phyloP scores from a whole-genome alignment of 1,284 basidiomycete genomes.

The Ganoderma lucidum region DNA sequence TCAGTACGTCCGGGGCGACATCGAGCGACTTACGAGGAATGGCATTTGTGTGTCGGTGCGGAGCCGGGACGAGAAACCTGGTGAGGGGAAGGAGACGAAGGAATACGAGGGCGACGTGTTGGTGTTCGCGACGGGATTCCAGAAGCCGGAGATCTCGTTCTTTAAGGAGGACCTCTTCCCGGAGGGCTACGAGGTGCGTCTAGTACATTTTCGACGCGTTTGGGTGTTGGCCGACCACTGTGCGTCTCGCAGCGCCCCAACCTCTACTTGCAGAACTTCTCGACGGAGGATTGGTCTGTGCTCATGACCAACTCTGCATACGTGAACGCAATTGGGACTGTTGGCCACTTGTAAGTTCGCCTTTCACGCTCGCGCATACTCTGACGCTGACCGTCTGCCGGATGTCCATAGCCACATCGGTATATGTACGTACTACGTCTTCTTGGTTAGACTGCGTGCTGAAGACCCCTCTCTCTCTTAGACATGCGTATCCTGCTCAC shows the following conservation, averaged over 20 bases:
- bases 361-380: not conserved
- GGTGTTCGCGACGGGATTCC: constrained; percentile 69
- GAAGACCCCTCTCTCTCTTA: constrained; percentile 24
- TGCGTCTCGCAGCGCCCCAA: constrained; percentile 52
- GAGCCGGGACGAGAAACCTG: constrained; percentile 40
- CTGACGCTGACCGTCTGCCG: constrained; percentile 28
- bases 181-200: constrained; percentile 55
- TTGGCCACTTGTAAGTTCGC: constrained; percentile 48
- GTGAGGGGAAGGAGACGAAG: constrained; percentile 40
- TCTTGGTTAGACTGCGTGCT: not conserved
- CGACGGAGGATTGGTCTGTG: constrained; percentile 64
- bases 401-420: constrained; percentile 53
- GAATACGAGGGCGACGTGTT: constrained; percentile 61
- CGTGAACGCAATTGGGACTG: constrained; percentile 55
- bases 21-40: constrained; percentile 50
- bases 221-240: not conserved
- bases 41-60: constrained; percentile 51
- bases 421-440: constrained; percentile 46
- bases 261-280: constrained; percentile 71
- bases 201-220: too few species aligned
- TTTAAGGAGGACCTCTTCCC: constrained; percentile 68
- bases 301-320: constrained; percentile 68
- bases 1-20: constrained; percentile 64
- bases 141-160: constrained; percentile 63
- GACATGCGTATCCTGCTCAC: constrained; percentile 66